Evolutionary conservation across 1,284 basidiomycete species (phyloP), one percentile per base, ranked within the genome.

Genomic region (Ustilago bromivora): DNA sequence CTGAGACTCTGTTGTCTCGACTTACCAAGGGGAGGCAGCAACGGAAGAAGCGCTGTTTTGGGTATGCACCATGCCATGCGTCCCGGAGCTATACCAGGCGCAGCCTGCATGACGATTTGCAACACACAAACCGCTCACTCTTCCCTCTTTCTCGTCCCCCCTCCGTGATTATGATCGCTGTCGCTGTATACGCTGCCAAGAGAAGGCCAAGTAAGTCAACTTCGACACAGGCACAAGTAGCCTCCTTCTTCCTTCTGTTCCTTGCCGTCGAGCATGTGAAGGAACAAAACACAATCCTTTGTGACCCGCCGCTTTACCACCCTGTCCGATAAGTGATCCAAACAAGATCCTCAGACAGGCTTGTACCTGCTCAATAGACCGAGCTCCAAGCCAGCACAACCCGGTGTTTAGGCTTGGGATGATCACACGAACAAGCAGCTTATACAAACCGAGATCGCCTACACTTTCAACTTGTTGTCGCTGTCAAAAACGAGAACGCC

Each of bases 31-130:
- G 11, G 15, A 41, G 40, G 40, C 40, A 15, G 13, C n/a, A 47
- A 32, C 12, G 13, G 23, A 19, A 35, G 28, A 19, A 51, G 10
- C 35, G 28, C 32, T 13, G n/a, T 58, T 34, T 47, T 7, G n/a
- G 23, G 23, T 28, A 28, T 28, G 23, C 23, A 28, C 23, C 23
- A 23, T 47, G 43, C 13, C 40, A 57, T 57, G 62, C 55, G 62
- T 40, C 57, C 55, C 62, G 56, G 62, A 41, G 31, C n/a, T 58
- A 38, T 40, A 51, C 53, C 53, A 57, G 56, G 49, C 52, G 52
- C 60, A 19, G 28, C 32, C 19, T 58, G 62, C 62, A 65, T 65
- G 2, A 36, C 36, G n/a, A 10, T 40, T 11, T 19, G 28, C n/a
- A 46, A 46, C 1, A 15, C 23, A 28, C 23, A 28, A 28, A 28